Evolutionary conservation across 2,329 filamentous ascomycete species (phyloP).

Genomic region (Phaeosphaeriaceae sp.): DNA sequence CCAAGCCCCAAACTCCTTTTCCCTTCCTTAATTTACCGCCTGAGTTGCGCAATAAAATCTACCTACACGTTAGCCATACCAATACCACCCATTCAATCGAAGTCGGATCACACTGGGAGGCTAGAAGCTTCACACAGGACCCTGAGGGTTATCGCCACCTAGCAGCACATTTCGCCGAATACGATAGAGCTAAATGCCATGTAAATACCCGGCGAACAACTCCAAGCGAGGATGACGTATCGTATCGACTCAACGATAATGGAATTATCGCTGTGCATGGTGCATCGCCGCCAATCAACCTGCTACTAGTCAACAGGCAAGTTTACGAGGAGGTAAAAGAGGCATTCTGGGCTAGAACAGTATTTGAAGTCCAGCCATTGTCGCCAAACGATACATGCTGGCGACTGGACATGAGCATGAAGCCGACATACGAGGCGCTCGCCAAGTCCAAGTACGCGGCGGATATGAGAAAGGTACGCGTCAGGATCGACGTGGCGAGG

Average conservation of each 20-base stretch:
- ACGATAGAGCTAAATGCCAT: not conserved
- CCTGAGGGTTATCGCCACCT: too few species aligned
- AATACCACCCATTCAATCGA: not conserved
- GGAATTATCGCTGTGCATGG: slow-evolving; percentile 11
- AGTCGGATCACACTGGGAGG: not conserved
- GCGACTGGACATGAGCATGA: slow-evolving; percentile 3
- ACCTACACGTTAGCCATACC: slow-evolving; percentile 1
- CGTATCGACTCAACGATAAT: slow-evolving; percentile 3
- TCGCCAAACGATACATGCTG: slow-evolving; percentile 9
- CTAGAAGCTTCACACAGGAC: too few species aligned
- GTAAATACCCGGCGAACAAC: not conserved
- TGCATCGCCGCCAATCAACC: not conserved
- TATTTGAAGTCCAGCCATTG: slow-evolving; percentile 13
- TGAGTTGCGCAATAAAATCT: slow-evolving; percentile 16
- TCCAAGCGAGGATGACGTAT: not conserved
- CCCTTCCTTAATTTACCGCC: slow-evolving; percentile 13
- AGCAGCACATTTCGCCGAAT: not conserved
- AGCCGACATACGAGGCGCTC: slow-evolving; percentile 8
- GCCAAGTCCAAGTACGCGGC: not conserved
- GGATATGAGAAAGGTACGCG: slow-evolving; percentile 3
- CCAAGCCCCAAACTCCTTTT: not conserved
- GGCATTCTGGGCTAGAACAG: slow-evolving; percentile 5
- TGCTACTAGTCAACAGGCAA: slow-evolving; percentile 11
- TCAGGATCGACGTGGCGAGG: slow-evolving; percentile 7
- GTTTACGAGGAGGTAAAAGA: slow-evolving; percentile 7